Evolutionary conservation across 2,329 filamentous ascomycete species (phyloP).

Genomic region (Trichoderma gracile): DNA sequence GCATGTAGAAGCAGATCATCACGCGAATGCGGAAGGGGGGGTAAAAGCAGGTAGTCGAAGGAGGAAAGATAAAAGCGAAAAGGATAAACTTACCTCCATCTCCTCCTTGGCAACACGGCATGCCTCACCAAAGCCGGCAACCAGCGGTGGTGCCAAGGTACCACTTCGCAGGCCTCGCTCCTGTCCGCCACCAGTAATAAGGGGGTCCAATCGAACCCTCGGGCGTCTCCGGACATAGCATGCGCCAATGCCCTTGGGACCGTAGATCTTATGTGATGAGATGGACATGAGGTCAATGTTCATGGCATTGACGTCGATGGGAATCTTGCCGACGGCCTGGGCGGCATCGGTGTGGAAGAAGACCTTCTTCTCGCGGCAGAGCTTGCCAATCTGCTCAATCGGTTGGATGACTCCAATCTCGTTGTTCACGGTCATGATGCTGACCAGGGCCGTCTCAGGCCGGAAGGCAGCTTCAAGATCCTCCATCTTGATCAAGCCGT

Average conservation of each 20-base stretch:
- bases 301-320: slow-evolving; percentile 94
- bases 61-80: slow-evolving; percentile 8
- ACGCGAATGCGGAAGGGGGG: slow-evolving; percentile 38
- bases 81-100: slow-evolving; percentile 69
- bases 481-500: slow-evolving; percentile 81
- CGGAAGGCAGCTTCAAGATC: slow-evolving; percentile 86
- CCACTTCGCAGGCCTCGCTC: slow-evolving; percentile 93
- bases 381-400: slow-evolving; percentile 84
- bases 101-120: slow-evolving; percentile 90
- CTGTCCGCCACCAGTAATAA: slow-evolving; percentile 95
- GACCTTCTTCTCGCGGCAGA: slow-evolving; percentile 88
- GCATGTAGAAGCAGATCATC: slow-evolving; percentile 88
- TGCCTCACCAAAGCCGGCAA: slow-evolving; percentile 93
- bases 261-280: slow-evolving; percentile 97
- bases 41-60: not conserved
- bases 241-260: slow-evolving; percentile 93
- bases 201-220: slow-evolving; percentile 88
- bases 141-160: slow-evolving; percentile 83
- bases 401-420: slow-evolving; percentile 99
- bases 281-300: slow-evolving; percentile 99
- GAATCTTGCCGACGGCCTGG: slow-evolving; percentile 98
- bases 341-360: slow-evolving; percentile 98
- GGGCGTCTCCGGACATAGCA: slow-evolving; percentile 93
- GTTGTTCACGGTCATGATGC: slow-evolving; percentile 99
- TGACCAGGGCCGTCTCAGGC: slow-evolving; percentile 88